Base-by-base conservation (phyloP, 2,329 filamentous ascomycete genomes). In the Fusarium pseudonygamai region DNA sequence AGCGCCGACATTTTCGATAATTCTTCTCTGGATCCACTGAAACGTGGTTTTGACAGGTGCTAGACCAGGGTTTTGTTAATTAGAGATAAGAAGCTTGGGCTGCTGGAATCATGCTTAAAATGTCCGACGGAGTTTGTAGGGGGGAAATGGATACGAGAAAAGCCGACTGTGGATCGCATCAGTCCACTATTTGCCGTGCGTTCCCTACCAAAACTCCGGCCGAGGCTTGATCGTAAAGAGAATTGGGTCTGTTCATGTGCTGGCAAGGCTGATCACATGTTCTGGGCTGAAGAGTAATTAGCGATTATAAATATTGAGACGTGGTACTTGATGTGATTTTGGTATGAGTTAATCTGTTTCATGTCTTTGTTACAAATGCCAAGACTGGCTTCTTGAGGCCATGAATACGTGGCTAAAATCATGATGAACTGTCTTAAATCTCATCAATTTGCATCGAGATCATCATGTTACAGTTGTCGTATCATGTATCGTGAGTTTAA, bases 101-200 rank as follows among this genome's bases (percentile, higher is more conserved):
- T 16, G 10, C 22, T 40, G 14, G 7, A 34, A 43, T 34, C 46
- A 64, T 57, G 24, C 53, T 70, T 46, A 55, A 66, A 70, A 71
- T 71, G 43, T 55, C 60, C 67, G 67, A 67, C 67, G 67, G 67
- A 30, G 49, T 71, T 71, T 67, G 50, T 30, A 24, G 45, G 34
- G 13, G 13, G 24, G 28, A 14, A 34, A 57, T 20, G 39, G 40
- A 30, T 30, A n/a, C 42, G 45, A 30, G 46, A 26, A 60, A 60
- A 13, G 10, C 66, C 67, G 67, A 70, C 15, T 43, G 60, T 70
- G 67, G 67, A 58, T 64, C 62, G 24, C 10, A 42, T 69, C 66
- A 69, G 67, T 55, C 66, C 67, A 69, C 59, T 47, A 62, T 50
- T 67, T 60, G 57, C 57, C 45, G 43, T 52, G 34, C 34, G 22